Percentiles rank a stretch among this genome's conserved stretches.
Conservation (phyloP, 139 green algal genomes). For the Dunaliella primolecta region DNA sequence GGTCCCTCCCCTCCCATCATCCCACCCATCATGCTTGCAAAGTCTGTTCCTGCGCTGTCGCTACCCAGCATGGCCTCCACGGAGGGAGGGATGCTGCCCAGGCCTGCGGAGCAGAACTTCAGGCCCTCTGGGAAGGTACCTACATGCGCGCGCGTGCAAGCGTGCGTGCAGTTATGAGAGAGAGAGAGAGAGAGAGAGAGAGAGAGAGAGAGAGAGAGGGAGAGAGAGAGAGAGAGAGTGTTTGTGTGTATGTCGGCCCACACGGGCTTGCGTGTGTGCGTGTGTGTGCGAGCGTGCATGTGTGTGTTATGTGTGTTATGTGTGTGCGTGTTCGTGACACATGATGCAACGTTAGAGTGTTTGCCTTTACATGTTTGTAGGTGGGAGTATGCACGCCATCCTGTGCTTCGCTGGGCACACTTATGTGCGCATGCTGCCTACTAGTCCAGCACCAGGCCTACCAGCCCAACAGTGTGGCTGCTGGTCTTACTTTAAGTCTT, state of each 20-base stretch:
- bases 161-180: not conserved
- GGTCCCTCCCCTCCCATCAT: not conserved
- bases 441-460: no score
- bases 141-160: not conserved
- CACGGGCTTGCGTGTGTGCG: not conserved
- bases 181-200: no score
- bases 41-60: not conserved
- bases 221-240: no score
- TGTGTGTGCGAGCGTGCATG: not conserved
- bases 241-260: not conserved
- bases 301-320: not conserved
- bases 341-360: not conserved
- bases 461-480: no score
- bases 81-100: constrained; percentile 37
- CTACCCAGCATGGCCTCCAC: constrained; percentile 20
- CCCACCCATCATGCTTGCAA: not conserved
- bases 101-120: constrained; percentile 39
- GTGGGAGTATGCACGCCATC: no score
- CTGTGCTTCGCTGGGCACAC: no score
- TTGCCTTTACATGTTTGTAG: no score
- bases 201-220: no score
- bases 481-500: no score
- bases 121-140: constrained; percentile 51
- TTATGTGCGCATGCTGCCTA: no score
- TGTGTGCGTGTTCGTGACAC: not conserved